phyloP scores from a whole-genome alignment of 371 early-diverging fungal genomes.

The Saksenaea vasiformis region DNA sequence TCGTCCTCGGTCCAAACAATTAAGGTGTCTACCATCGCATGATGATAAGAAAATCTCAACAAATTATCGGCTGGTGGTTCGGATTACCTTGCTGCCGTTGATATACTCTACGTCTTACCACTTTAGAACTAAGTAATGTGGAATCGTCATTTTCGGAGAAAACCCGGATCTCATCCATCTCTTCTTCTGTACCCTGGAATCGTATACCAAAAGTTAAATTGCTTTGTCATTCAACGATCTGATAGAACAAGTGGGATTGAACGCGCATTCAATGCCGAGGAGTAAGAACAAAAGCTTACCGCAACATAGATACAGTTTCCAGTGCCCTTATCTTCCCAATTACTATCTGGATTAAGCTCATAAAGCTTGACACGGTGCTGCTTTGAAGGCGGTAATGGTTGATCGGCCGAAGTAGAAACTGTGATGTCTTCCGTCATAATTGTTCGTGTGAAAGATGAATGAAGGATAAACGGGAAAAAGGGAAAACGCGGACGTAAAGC shows the following conservation, averaged over 20 bases:
- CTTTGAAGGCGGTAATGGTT: constrained; percentile 5
- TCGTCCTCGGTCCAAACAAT: constrained; percentile 92
- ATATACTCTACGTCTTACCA: constrained; percentile 67
- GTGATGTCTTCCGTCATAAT: constrained; percentile 11
- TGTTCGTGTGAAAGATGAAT: background rate
- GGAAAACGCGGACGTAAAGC: background rate
- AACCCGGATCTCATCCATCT: constrained; percentile 62
- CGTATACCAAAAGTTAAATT: constrained; percentile 15
- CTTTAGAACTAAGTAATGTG: constrained; percentile 64
- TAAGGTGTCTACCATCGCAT: constrained; percentile 67
- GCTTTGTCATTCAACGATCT: background rate
- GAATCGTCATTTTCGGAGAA: constrained; percentile 67
- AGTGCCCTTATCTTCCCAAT: constrained; percentile 85
- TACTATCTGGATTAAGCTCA: constrained; percentile 61
- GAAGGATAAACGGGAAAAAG: constrained; percentile 1
- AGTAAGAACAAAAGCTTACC: constrained; percentile 32
- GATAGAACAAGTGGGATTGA: constrained; percentile 18
- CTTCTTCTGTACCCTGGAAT: constrained; percentile 36
- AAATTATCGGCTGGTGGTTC: background rate
- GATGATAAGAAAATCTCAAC: background rate
- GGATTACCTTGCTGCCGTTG: constrained; percentile 79
- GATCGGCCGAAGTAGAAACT: constrained; percentile 4
- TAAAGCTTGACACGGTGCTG: constrained; percentile 77
- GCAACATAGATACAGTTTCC: constrained; percentile 65
- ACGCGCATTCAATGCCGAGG: constrained; percentile 12